Base-by-base conservation (phyloP, 129 eudicot species). In the Lactuca saligna region DNA sequence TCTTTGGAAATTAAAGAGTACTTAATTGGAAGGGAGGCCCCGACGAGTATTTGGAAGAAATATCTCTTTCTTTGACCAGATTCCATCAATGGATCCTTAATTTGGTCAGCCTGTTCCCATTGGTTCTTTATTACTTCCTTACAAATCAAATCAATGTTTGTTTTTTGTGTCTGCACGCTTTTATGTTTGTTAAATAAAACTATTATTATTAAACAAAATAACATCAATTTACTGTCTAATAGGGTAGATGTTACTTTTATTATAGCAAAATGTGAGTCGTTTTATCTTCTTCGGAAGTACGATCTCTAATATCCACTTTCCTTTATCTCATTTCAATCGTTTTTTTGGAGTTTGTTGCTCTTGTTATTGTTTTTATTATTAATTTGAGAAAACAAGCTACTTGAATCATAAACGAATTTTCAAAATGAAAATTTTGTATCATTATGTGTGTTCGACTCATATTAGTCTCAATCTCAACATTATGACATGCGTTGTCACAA, bases 101-200 rank as follows among this genome's bases (percentile, higher is more conserved):
- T 31, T 62, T 15, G 67, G 67, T 62, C 67, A 35, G 67, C 67
- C n/a, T 62, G 67, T 62, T 62, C 67, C 53, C 67, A 62, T 39
- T 62, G 67, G 67, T 39, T 17, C 51, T 62, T 16, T 38, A 62
- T 13, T 25, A 25, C 20, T 38, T 20, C 53, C 8, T 53, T 32
- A 60, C 12, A 60, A 60, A 60, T 35, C 12, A 60, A 60, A 60
- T 35, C 65, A 60, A 60, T 8, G 10, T 35, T 46, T 60, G 48
- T 34, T 15, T 15, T 35, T 34, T 6, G 16, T 60, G 65, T 60
- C 29, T 13, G 12, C 48, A 14, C 20, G 3, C 42, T 33, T 32
- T 32, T 4, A 9, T 57, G 5, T 25, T 10, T 6, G 0, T 31
- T 3, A 7, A 8, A 8, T 0, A 55, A 5, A 25, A 25, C 29